Conservation (phyloP, 345 rosid species). For the Brassica rapa region DNA sequence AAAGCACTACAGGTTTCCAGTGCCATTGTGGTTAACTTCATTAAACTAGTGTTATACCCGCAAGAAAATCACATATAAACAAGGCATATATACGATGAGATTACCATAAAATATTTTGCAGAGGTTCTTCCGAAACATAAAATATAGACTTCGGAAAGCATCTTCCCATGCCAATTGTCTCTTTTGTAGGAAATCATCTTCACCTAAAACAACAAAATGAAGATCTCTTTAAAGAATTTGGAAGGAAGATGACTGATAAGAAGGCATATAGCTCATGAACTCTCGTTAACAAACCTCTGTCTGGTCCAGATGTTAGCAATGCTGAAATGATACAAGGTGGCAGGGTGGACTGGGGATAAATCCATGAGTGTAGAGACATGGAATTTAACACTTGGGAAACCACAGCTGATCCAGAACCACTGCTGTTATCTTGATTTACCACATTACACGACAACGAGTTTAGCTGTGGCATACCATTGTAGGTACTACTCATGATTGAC, state of each 20-base stretch:
- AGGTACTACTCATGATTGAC: conserved; percentile 53
- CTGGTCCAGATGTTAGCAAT: conserved; percentile 56
- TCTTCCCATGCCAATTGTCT: conserved; percentile 83
- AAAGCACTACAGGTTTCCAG: too few relatives aligned
- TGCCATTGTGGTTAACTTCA: too few relatives aligned
- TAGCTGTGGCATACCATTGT: conserved; percentile 50
- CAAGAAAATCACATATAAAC: conserved; percentile 4
- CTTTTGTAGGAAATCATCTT: conserved; percentile 66
- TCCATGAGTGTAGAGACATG: conserved; percentile 78
- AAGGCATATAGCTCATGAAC: not conserved
- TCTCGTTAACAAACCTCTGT: conserved; percentile 59
- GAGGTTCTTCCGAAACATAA: conserved; percentile 68
- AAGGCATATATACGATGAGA: conserved; percentile 7
- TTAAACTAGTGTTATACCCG: not conserved
- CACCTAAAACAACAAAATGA: conserved; percentile 46
- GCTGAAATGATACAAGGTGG: conserved; percentile 73
- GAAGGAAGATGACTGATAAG: conserved; percentile 14
- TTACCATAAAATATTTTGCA: conserved; percentile 88
- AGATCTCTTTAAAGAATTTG: conserved; percentile 17
- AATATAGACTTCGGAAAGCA: conserved; percentile 84
- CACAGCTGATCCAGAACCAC: conserved; percentile 43
- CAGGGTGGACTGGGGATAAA: conserved; percentile 83
- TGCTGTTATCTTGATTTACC: conserved; percentile 23
- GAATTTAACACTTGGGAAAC: conserved; percentile 50
- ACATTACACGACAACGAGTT: conserved; percentile 40